Evolutionary conservation across 495 filamentous ascomycete species (phyloP), one percentile per base, ranked within the genome.

Genomic region (Hypoxylon rickii): DNA sequence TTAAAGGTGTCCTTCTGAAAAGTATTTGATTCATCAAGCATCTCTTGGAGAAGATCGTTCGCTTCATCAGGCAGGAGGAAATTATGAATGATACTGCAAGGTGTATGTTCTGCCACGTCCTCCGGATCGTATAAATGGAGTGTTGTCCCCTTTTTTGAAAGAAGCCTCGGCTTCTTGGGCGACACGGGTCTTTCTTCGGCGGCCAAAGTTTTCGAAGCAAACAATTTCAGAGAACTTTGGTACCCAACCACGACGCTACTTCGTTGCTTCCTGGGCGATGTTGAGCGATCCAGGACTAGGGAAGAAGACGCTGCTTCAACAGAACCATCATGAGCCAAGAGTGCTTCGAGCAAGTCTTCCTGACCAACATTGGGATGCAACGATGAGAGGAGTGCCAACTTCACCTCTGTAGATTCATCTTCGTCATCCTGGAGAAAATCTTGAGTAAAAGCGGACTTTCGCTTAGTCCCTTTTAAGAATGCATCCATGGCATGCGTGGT

Each of bases 21-120:
- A 0, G 89, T 82, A n/a, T 79, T 70, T 1, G 88, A 82, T 73
- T 96, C 90, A 12, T 80, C 72, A 0, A 97, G 76, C 15, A 97
- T 76, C 63, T 97, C 92, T 2, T 71, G 58, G 0, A 97, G 78
- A 8, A 97, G 81, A 3, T 75, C 70, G 44, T 89, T 86, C 15
- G 93, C 93, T 41, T 87, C 78, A 6, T 84, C 74, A 0, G 78
- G 10, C 0, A 89, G 86, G 0, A 97, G 79, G 66, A 97, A 97
- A 64, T 95, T 93, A 73, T 92, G 92, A 63, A 96, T 85, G 58
- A 96, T 86, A 7, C 87, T 89, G 71, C 91, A 96, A 13, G 94
- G 90, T 0, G 94, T 96, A 61, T 92, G 79, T 12, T 79, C 74
- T 41, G 87, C 85, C 20, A 97, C 79, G 66, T 96, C 90, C 29